phyloP scores from a whole-genome alignment of 2,329 filamentous ascomycete genomes.

The Aspergillus pseudonomiae region DNA sequence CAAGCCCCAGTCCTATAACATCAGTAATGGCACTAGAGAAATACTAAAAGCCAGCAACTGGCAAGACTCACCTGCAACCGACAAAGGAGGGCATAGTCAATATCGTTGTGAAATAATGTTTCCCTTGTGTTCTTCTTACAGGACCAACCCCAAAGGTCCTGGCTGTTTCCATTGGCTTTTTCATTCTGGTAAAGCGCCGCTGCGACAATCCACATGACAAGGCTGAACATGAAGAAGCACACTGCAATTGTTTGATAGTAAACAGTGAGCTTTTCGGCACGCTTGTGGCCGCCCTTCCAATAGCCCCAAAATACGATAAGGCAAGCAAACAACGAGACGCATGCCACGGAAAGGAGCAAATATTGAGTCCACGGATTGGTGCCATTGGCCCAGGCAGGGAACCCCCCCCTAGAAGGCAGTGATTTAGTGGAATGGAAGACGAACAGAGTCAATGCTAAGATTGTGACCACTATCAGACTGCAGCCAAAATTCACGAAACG shows the following conservation, averaged over 20 bases:
- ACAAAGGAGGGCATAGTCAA: conserved; percentile 89
- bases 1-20: conserved; percentile 76
- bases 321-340: conserved; percentile 77
- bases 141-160: conserved; percentile 99
- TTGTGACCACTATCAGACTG: conserved; percentile 88
- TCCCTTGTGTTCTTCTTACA: conserved; percentile 85
- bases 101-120: conserved; percentile 74
- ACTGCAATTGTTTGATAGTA: conserved; percentile 97
- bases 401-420: conserved; percentile 74
- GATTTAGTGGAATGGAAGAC: conserved; percentile 88
- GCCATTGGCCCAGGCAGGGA: conserved; percentile 79
- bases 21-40: conserved; percentile 30
- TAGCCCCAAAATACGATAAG: conserved; percentile 82
- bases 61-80: conserved; percentile 71
- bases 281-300: conserved; percentile 81
- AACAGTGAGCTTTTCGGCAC: conserved; percentile 88
- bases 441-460: conserved; percentile 83
- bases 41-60: background rate
- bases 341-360: conserved; percentile 75
- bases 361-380: conserved; percentile 90
- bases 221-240: conserved; percentile 89
- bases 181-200: conserved; percentile 81
- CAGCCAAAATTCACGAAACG: conserved; percentile 96
- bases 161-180: conserved; percentile 70
- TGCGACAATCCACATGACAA: conserved; percentile 88